Evolutionary conservation across 2,329 filamentous ascomycete species (phyloP), one percentile per base, ranked within the genome.

Genomic region (Claviceps digitariae): DNA sequence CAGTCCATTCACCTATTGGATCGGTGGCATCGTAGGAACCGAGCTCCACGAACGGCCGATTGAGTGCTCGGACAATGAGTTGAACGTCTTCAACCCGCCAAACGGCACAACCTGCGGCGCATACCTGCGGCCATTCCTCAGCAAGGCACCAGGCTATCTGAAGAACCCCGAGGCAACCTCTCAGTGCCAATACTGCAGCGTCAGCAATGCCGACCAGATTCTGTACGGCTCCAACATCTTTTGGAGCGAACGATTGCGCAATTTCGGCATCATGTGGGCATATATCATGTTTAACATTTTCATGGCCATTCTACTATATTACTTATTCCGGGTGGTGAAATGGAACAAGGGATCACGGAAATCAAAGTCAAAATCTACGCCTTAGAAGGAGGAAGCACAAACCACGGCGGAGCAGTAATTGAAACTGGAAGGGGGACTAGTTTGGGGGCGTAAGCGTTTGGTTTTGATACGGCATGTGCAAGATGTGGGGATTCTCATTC

Each of bases 221-320:
- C 62, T 83, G 0, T 66, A 69, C 2, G 66, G 61, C 0, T 72
- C 71, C 1, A 57, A 65, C 9, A 77, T 83, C 43, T 67, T 64
- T 23, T 83, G 76, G 59, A 60, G 55, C 3, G 73, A 83, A 52
- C 62, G 79, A 2, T 87, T 84, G 83, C 73, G 83, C 54, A 86
- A 88, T 62, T 87, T 81, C 54, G 85, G 84, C 1, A 72, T 88
- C 43, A 69, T 87, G 61, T 87, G 82, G 77, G 81, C 72, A 0
- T 88, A 77, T 59, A 75, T 87, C 41, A 55, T 68, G 0, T 84
- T 87, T 65, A 85, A 87, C 59, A 74, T 85, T 41, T 66, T 67
- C 41, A 68, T 74, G 2, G 81, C 83, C 0, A 69, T 86, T 2
- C 57, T 72, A 12, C 66, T 82, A 1, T 88, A 88, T 66, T 88